Base-by-base conservation (phyloP, 2,329 filamentous ascomycete genomes). In the Xylariaceae sp. region DNA sequence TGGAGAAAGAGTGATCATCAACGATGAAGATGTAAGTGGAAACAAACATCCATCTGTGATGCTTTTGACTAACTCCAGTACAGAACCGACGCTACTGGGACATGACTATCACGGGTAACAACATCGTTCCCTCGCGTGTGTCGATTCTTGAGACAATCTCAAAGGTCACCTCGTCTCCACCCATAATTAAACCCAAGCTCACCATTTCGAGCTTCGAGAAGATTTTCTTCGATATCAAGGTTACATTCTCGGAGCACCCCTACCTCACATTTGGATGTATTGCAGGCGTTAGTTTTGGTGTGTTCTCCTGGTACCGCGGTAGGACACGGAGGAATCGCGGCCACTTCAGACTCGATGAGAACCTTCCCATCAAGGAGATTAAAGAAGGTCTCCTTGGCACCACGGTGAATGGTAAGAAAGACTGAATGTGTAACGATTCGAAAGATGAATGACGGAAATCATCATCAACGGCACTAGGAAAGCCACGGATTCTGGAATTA, bases 81-180 rank as follows among this genome's bases (percentile, higher is more conserved):
- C 57, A 95, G 88, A 89, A 88, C 68, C 89, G 87, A 55, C 83
- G 86, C 50, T 98, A 95, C 70, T 98, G 93, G 93, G 93, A 98
- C 61, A 81, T 76, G 24, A 95, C 90, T 35, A 83, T 85, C 47
- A 93, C 88, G 3, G 91, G 90, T 51, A 91, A 93, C 64, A 79
- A 85, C 48, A 97, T 98, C 59, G 83, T 90, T 53, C 85, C 90
- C 40, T 93, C 86, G 19, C 85, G 93, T 48, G 91, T 89, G 3
- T 89, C 87, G 3, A 95, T 96, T 59, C 79, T 95, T 47, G 90
- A 95, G 66, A 95, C 89, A 12, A 72, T 90, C 41, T 78, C 78
- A 55, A 85, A 87, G 60, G 76, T 89, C 46, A 78, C 85, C 9
- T 71, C 78, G 18, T 78, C 76, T 37, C 83, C 83, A 37, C 78